A percentile compares a stretch with the other conserved stretches of the same genome.
Conservation (phyloP, 306 rosid species). For the Gillenia trifoliata region DNA sequence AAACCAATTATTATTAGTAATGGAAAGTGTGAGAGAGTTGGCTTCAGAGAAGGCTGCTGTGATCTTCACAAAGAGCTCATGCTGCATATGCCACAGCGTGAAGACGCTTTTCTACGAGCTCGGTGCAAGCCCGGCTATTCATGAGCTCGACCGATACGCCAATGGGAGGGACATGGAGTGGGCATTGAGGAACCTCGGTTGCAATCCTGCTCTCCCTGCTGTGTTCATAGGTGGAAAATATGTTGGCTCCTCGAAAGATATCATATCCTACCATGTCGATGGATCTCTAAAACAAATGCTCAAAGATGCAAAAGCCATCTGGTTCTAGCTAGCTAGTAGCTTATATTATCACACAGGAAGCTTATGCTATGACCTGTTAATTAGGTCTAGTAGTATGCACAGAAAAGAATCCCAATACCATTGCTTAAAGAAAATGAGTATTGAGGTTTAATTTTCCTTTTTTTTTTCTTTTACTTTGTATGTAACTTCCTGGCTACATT, state of each 20-base stretch:
- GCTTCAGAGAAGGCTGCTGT: conserved; percentile 96
- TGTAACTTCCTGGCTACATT: conserved; percentile 2
- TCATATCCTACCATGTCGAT: conserved; percentile 89
- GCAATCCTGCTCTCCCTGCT: conserved; percentile 91
- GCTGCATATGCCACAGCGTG: conserved; percentile 94
- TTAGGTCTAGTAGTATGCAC: neutral
- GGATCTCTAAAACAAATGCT: conserved; percentile 92
- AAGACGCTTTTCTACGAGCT: conserved; percentile 84
- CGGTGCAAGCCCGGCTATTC: conserved; percentile 93
- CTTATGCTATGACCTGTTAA: conserved; percentile 21
- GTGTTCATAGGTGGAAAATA: conserved; percentile 88
- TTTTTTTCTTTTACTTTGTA: neutral
- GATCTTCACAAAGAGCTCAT: conserved; percentile 90
- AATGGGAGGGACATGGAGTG: conserved; percentile 87
- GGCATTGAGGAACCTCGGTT: conserved; percentile 74
- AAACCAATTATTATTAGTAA: conserved; percentile 1
- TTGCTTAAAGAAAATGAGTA: conserved; percentile 15
- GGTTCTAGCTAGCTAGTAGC: conserved; percentile 57
- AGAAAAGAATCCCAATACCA: conserved; percentile 15
- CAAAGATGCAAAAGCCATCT: conserved; percentile 87
- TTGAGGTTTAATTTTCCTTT: neutral
- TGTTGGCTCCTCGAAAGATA: conserved; percentile 85
- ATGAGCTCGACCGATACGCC: conserved; percentile 74
- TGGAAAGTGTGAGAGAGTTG: conserved; percentile 82
- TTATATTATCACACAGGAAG: neutral